These are phyloP conservation scores for Fragosphaeria purpurea DNA, from an alignment of 2,329 filamentous ascomycete genomes.

Conservation along the genomic window DNA sequence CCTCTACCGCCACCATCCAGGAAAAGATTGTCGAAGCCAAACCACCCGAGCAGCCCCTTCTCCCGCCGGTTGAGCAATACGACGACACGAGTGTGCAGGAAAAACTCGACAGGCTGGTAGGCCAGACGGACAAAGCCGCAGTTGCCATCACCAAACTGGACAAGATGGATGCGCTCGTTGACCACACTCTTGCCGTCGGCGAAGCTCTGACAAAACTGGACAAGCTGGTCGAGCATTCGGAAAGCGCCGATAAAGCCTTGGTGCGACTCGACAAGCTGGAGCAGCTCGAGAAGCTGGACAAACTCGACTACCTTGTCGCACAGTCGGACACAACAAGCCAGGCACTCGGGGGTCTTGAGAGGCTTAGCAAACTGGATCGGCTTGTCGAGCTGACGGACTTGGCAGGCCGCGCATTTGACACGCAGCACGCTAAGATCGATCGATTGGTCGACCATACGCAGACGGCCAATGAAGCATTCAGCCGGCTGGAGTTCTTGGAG, in stretches of 20 bases:
- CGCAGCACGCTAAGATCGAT: slow-evolving; percentile 11
- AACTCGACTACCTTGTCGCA: slow-evolving; percentile 41
- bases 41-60: slow-evolving; percentile 46
- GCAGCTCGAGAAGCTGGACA: slow-evolving; percentile 7
- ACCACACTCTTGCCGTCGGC: slow-evolving; percentile 8
- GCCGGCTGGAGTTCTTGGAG: too few species aligned
- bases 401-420: slow-evolving; percentile 11
- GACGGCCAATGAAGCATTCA: background rate
- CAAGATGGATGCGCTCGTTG: slow-evolving; percentile 66
- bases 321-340: slow-evolving; percentile 57
- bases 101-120: slow-evolving; percentile 48
- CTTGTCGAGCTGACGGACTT: slow-evolving; percentile 6
- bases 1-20: slow-evolving; percentile 45
- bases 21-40: slow-evolving; percentile 53
- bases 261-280: slow-evolving; percentile 5
- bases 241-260: slow-evolving; percentile 7
- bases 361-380: slow-evolving; percentile 11
- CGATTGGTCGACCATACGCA: slow-evolving; percentile 7
- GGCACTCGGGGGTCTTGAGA: slow-evolving; percentile 5
- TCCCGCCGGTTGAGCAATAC: slow-evolving; percentile 52
- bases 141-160: slow-evolving; percentile 67
- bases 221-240: slow-evolving; percentile 12
- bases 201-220: slow-evolving; percentile 9
- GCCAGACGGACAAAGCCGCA: slow-evolving; percentile 53
- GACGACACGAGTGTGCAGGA: slow-evolving; percentile 53